These are phyloP conservation scores for Solanum lycopersicoides DNA, from an alignment of 257 asterid species.

Conservation along the genomic window DNA sequence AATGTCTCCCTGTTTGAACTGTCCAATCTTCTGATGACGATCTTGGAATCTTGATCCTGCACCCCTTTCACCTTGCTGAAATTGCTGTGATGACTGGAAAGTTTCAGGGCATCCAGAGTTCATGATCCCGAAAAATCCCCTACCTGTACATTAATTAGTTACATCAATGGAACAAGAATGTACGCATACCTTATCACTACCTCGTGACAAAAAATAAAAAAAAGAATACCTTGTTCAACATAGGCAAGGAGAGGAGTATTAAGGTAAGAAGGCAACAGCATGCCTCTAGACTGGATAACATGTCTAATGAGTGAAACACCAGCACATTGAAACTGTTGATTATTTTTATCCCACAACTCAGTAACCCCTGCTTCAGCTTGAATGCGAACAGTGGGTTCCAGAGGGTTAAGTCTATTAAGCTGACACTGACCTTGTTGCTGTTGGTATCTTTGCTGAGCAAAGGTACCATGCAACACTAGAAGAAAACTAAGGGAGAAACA, in stretches of 20 bases:
- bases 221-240: constrained; percentile 21
- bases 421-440: constrained; percentile 37
- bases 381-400: constrained; percentile 23
- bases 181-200: neutral
- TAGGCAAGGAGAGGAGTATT: constrained; percentile 47
- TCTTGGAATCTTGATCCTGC: neutral
- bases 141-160: constrained; percentile 17
- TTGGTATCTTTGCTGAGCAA: constrained; percentile 22
- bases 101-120: constrained; percentile 64
- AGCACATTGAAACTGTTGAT: constrained; percentile 45
- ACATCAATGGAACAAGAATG: neutral
- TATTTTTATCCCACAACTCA: constrained; percentile 44
- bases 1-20: constrained; percentile 16
- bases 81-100: constrained; percentile 16
- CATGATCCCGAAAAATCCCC: constrained; percentile 38
- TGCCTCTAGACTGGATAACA: constrained; percentile 28
- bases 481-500: constrained; percentile 13
- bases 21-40: constrained; percentile 20
- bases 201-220: neutral
- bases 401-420: constrained; percentile 32
- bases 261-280: constrained; percentile 47
- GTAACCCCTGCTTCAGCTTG: constrained; percentile 47
- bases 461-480: constrained; percentile 17
- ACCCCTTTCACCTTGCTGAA: neutral
- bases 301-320: constrained; percentile 36